Base-by-base conservation (phyloP, 2,329 filamentous ascomycete genomes). In the Didymella glomerata region DNA sequence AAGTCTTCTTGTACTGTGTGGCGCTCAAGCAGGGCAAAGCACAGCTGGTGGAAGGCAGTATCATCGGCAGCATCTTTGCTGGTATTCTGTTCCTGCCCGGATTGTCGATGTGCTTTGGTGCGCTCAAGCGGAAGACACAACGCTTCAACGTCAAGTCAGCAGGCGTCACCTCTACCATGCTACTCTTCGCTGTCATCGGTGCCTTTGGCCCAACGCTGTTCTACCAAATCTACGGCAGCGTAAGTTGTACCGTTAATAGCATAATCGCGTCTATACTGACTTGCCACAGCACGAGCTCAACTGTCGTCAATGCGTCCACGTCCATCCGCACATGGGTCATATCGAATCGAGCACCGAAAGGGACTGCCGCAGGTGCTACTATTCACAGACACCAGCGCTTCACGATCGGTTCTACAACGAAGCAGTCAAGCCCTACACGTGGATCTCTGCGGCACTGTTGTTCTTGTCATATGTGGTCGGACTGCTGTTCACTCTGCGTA, bases 71-170 rank as follows among this genome's bases (percentile, higher is more conserved):
- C 77, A 97, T 99, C 62, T 97, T 99, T 76, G 94, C 94, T 4
- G 95, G 95, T 80, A 91, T 99, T 44, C 84, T 99, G 14, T 96
- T 99, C 75, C 83, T 99, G 45, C 95, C 95, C 0, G 95, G 95
- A 1, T 77, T 99, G 32, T 98, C 94, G 57, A 99, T 99, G 95
- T 99, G 95, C 78, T 99, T 97, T 72, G 95, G 95, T 44, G 96
- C 96, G 18, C 89, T 99, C 73, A 97, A 97, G 81, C 89, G 96
- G 69, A 99, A 99, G 81, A 99, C 95, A 1, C 95, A 99, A 76
- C 89, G 95, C 41, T 99, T 99, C 84, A 99, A 99, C 74, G 93
- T 95, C 63, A 92, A 90, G 72, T 98, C 94, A 32, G 95, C 95
- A 28, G 93, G 95, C 74, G 95, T 98, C 32, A 98, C 94, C 0